phyloP scores from a whole-genome alignment of 768 basidiomycete species.

The Paxillus rubicundulus region DNA sequence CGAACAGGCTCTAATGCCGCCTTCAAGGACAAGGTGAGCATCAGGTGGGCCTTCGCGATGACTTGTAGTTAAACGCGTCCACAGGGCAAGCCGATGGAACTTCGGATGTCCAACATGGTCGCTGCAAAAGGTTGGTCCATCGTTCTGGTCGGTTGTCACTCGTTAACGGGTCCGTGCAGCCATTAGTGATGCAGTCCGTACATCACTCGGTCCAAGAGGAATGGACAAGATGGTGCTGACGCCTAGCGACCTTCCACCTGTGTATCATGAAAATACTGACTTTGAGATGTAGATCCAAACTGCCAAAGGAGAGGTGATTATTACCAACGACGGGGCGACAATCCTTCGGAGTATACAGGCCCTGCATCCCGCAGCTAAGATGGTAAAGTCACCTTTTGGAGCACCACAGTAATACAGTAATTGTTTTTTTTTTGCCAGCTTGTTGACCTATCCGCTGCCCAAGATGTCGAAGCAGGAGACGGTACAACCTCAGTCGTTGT shows the following conservation, averaged over 20 bases:
- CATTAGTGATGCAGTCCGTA: conserved; percentile 96
- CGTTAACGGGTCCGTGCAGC: conserved; percentile 45
- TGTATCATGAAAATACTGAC: conserved; percentile 7
- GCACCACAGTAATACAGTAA: neutral
- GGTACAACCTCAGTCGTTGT: conserved; percentile 98
- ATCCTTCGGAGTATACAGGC: conserved; percentile 95
- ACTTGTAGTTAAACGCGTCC: conserved; percentile 27
- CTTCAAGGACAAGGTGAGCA: conserved; percentile 80
- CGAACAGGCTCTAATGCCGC: conserved; percentile 64
- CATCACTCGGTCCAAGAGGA: conserved; percentile 92
- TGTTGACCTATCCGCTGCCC: conserved; percentile 95
- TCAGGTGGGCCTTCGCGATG: neutral
- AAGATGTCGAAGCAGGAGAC: conserved; percentile 98
- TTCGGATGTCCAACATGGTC: conserved; percentile 95
- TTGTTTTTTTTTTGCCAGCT: conserved; percentile 49
- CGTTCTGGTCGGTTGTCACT: neutral
- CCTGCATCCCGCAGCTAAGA: conserved; percentile 96
- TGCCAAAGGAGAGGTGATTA: conserved; percentile 91
- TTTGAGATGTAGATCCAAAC: conserved; percentile 77
- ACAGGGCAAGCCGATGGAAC: conserved; percentile 97
- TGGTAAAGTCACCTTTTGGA: conserved; percentile 50
- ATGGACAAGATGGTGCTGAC: conserved; percentile 97
- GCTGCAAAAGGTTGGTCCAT: conserved; percentile 83
- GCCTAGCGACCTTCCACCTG: conserved; percentile 11
- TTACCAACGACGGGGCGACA: conserved; percentile 98